A percentile compares a stretch with the other conserved stretches of the same genome.
Conservation (phyloP, 2,329 filamentous ascomycete genomes). For the Neocatenulostroma microsporum region DNA sequence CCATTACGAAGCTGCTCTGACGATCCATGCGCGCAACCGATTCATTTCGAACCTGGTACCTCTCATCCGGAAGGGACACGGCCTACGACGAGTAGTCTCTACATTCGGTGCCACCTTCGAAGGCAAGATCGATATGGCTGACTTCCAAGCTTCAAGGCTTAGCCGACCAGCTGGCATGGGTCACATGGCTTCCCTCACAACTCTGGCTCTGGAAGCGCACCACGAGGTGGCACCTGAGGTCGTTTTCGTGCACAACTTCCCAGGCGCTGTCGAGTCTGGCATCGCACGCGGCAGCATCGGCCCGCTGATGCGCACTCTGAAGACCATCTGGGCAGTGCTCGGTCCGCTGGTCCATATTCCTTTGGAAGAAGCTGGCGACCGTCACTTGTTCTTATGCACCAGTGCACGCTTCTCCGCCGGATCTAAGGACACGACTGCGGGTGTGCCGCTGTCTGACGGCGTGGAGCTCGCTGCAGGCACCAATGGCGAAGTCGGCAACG, state of each 20-base stretch:
- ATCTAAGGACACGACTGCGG: slow-evolving; percentile 5
- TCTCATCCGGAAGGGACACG: slow-evolving; percentile 21
- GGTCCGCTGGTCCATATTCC: slow-evolving; percentile 18
- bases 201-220: slow-evolving; percentile 21
- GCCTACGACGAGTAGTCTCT: slow-evolving; percentile 22
- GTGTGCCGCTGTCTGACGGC: slow-evolving; percentile 15
- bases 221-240: slow-evolving; percentile 19
- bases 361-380: slow-evolving; percentile 28
- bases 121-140: slow-evolving; percentile 20
- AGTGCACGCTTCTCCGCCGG: slow-evolving; percentile 26
- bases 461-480: slow-evolving; percentile 18
- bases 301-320: slow-evolving; percentile 12
- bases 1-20: slow-evolving; percentile 27
- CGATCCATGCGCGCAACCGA: slow-evolving; percentile 30
- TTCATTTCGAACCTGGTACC: slow-evolving; percentile 33
- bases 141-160: slow-evolving; percentile 6
- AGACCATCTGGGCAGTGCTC: slow-evolving; percentile 9
- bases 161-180: slow-evolving; percentile 6
- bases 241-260: slow-evolving; percentile 25
- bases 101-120: slow-evolving; percentile 22
- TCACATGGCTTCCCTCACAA: slow-evolving; percentile 20
- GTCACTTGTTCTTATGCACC: slow-evolving; percentile 30
- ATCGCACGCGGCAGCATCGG: slow-evolving; percentile 19
- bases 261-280: slow-evolving; percentile 20
- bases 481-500: slow-evolving; percentile 26